A percentile compares a stretch with the other conserved stretches of the same genome.
These are phyloP conservation scores for Cyanodermella asteris DNA, from an alignment of 2,329 filamentous ascomycete genomes.

Conservation along the genomic window DNA sequence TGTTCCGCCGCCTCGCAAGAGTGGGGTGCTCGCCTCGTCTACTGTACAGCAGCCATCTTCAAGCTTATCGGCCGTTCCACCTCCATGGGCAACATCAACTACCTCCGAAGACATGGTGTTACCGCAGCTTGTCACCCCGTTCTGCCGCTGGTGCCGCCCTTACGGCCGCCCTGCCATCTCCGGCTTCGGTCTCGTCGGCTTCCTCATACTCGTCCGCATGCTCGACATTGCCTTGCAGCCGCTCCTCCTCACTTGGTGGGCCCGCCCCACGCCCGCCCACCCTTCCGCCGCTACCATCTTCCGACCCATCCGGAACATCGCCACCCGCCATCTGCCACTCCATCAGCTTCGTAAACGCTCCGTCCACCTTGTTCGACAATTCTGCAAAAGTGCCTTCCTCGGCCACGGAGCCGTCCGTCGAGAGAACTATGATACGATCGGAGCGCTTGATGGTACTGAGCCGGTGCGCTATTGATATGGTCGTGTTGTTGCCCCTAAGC, in stretches of 20 bases:
- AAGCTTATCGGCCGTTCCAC: too few relatives aligned
- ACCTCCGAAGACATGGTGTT: too few relatives aligned
- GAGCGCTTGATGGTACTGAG: conserved; percentile 91
- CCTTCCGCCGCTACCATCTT: conserved; percentile 7
- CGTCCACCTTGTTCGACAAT: conserved; percentile 48
- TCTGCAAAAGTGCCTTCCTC: conserved; percentile 71
- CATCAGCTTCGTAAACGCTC: conserved; percentile 89
- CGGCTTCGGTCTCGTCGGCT: conserved; percentile 16
- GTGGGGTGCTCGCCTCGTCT: too few relatives aligned
- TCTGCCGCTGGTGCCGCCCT: too few relatives aligned
- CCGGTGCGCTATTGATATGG: conserved; percentile 90
- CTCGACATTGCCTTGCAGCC: too few relatives aligned
- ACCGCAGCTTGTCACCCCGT: too few relatives aligned
- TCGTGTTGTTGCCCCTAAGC: conserved; percentile 74
- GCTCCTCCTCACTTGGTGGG: too few relatives aligned
- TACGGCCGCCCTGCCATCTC: too few relatives aligned
- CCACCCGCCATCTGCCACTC: conserved; percentile 94
- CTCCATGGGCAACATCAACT: too few relatives aligned
- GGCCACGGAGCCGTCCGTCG: conserved; percentile 66
- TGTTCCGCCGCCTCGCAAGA: too few relatives aligned
- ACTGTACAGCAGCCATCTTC: too few relatives aligned
- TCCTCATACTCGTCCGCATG: conserved; percentile 10
- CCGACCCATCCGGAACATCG: conserved; percentile 23
- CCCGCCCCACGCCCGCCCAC: conserved; percentile 2
- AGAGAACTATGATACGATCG: conserved; percentile 82